These are phyloP conservation scores for Chrysosporium queenslandicum DNA, from an alignment of 2,329 filamentous ascomycete genomes.

Conservation along the genomic window DNA sequence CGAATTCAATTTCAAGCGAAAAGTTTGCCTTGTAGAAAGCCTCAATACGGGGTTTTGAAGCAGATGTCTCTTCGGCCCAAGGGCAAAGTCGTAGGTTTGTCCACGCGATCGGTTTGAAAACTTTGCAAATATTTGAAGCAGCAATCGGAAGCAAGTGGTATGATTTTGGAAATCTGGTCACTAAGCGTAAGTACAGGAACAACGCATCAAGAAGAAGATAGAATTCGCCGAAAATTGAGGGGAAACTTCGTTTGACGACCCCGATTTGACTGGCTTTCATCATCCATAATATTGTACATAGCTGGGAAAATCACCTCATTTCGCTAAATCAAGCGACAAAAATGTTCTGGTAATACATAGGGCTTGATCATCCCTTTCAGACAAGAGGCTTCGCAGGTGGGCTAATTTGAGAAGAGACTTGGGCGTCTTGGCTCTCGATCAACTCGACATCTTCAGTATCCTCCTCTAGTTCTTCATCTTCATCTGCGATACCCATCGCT, in stretches of 20 bases:
- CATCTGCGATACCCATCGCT: slow-evolving; percentile 49
- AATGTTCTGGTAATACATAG: neutral
- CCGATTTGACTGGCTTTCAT: neutral
- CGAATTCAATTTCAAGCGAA: no score
- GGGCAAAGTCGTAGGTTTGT: no score
- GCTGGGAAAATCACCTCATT: neutral
- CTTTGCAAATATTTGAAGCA: neutral
- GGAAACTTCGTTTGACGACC: neutral
- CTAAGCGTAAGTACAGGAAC: neutral
- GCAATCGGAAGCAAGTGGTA: neutral
- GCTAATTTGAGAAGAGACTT: neutral
- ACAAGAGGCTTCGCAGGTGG: neutral
- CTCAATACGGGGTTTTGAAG: no score
- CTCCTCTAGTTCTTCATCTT: slow-evolving; percentile 45
- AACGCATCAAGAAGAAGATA: neutral
- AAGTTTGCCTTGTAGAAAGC: no score
- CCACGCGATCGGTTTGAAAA: neutral
- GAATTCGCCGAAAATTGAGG: neutral
- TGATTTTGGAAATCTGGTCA: neutral
- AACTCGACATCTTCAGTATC: slow-evolving; percentile 12
- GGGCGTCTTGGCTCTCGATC: neutral
- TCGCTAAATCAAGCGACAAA: neutral
- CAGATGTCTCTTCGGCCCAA: no score
- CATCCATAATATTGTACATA: slow-evolving; percentile 1
- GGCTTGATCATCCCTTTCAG: neutral